phyloP scores from a whole-genome alignment of 495 filamentous ascomycete genomes.

The Saxispiralis lemnorum region DNA sequence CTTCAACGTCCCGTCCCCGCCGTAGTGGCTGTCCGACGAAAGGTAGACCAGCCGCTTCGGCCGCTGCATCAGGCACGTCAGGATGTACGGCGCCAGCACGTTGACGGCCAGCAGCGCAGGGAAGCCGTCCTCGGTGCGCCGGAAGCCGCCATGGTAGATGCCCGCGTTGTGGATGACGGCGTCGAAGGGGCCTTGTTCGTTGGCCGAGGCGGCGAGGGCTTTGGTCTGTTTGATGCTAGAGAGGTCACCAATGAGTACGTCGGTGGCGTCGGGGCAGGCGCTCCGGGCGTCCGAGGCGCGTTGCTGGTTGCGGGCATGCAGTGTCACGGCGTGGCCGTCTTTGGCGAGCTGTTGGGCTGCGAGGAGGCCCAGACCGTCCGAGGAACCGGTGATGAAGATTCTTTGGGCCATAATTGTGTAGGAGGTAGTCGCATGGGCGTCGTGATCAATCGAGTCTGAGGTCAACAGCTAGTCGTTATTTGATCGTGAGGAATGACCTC shows the following conservation, averaged over 20 bases:
- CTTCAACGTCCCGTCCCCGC: constrained; percentile 29
- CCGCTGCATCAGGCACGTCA: constrained; percentile 34
- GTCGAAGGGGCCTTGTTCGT: constrained; percentile 32
- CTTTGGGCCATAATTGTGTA: constrained; percentile 7
- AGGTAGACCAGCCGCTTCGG: constrained; percentile 37
- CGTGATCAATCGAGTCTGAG: too few species aligned
- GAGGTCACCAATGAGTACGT: constrained; percentile 35
- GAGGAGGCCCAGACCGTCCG: constrained; percentile 33
- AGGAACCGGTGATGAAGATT: constrained; percentile 35
- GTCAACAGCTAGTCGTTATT: too few species aligned
- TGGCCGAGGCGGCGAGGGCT: constrained; percentile 32
- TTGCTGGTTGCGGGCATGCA: constrained; percentile 37
- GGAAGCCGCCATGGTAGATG: constrained; percentile 15
- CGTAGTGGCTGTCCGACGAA: constrained; percentile 33
- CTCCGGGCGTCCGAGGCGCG: constrained; percentile 29
- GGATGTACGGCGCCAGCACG: constrained; percentile 38
- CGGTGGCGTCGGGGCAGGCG: constrained; percentile 32
- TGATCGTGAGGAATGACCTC: too few species aligned
- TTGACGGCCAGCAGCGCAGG: constrained; percentile 39
- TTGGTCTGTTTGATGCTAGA: constrained; percentile 36
- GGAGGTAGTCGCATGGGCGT: too few species aligned
- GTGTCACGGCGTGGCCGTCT: constrained; percentile 36
- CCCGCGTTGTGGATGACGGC: constrained; percentile 20
- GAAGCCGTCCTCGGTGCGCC: constrained; percentile 28
- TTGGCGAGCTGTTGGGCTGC: constrained; percentile 33